These are phyloP conservation scores for Vigna trinervia DNA, from an alignment of 306 rosid genomes.

Conservation along the genomic window DNA sequence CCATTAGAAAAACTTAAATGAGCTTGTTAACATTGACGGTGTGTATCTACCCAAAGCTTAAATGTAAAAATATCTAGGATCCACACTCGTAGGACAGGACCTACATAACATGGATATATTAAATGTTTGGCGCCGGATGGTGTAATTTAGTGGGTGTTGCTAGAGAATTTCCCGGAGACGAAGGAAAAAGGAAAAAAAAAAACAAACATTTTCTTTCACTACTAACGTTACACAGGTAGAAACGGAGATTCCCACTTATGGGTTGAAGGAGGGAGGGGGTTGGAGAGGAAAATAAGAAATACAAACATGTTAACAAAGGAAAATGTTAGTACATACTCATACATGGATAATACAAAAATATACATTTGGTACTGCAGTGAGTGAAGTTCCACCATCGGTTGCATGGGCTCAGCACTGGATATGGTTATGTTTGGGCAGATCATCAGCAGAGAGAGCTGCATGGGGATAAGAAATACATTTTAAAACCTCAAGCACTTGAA, in stretches of 20 bases:
- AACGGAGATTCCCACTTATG: slow-evolving; percentile 36
- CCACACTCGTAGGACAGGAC: neutral
- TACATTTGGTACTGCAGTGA: slow-evolving; percentile 49
- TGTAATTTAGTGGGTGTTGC: slow-evolving; percentile 9
- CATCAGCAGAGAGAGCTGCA: slow-evolving; percentile 51
- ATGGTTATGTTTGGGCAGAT: slow-evolving; percentile 41
- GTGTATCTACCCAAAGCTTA: neutral
- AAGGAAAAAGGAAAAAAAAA: neutral
- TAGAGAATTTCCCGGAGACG: neutral
- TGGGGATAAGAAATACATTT: slow-evolving; percentile 6
- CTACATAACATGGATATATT: neutral
- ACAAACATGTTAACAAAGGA: slow-evolving; percentile 45
- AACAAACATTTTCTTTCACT: slow-evolving; percentile 7
- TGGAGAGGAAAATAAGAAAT: slow-evolving; percentile 3
- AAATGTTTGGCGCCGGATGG: neutral
- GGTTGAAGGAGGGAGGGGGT: slow-evolving; percentile 8
- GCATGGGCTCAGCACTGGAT: slow-evolving; percentile 38
- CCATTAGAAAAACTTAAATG: neutral
- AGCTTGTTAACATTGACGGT: neutral
- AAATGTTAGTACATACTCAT: slow-evolving; percentile 45
- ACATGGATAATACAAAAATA: slow-evolving; percentile 52
- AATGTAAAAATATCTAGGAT: neutral
- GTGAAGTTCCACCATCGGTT: slow-evolving; percentile 44
- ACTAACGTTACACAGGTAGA: slow-evolving; percentile 46
- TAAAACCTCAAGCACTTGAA: slow-evolving; percentile 32